Conservation (phyloP, 352 stramenopile species). For the Saprolegnia diclina region DNA sequence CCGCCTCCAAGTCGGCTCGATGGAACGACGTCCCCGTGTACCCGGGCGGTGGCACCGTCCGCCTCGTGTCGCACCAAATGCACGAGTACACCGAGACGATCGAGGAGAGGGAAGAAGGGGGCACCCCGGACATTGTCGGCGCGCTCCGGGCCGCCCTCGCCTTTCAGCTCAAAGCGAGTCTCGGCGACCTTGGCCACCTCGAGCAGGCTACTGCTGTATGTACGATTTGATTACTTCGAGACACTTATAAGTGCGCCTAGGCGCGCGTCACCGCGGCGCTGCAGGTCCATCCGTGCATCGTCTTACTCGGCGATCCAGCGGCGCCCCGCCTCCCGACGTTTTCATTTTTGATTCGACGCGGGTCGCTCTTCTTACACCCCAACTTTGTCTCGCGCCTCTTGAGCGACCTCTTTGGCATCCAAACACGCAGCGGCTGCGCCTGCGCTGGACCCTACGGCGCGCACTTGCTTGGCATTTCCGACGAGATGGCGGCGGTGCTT, state of each 20-base stretch:
- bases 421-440: constrained; percentile 86
- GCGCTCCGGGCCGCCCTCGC: constrained; percentile 77
- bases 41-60: constrained; percentile 53
- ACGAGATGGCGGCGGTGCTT: constrained; percentile 35
- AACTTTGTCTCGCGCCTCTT: constrained; percentile 87
- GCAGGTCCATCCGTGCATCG: constrained; percentile 15
- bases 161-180: constrained; percentile 63
- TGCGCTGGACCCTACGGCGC: constrained; percentile 90
- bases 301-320: constrained; percentile 16
- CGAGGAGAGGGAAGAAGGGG: constrained; percentile 89
- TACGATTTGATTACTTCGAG: too few relatives aligned
- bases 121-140: constrained; percentile 86
- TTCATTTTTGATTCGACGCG: constrained; percentile 80
- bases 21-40: constrained; percentile 30
- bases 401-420: constrained; percentile 94
- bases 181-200: constrained; percentile 31
- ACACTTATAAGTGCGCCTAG: too few relatives aligned
- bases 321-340: constrained; percentile 38
- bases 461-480: constrained; percentile 66
- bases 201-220: constrained; percentile 23
- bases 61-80: constrained; percentile 80
- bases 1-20: background rate
- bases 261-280: background rate
- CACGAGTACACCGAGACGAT: constrained; percentile 84
- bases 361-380: constrained; percentile 70